Base-by-base conservation (phyloP, 2,329 filamentous ascomycete genomes). In the Periconia sp. region DNA sequence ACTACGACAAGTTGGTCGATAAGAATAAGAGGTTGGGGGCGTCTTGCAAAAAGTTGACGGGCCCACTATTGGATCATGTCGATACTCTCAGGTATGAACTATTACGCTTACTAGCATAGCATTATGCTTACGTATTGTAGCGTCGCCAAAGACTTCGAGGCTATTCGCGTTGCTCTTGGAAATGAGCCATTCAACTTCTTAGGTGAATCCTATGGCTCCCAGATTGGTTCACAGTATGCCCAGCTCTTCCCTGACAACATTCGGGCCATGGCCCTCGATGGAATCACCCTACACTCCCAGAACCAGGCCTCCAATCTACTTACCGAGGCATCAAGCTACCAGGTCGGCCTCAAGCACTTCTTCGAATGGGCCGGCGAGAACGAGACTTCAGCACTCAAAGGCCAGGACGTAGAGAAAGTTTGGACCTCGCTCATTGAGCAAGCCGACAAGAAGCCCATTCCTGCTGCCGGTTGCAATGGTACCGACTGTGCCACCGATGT, bases 181-280 rank as follows among this genome's bases (percentile, higher is more conserved):
- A 62, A 66, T 10, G 62, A 67, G n/a, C 66, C 63, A 40, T 36
- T 74, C 24, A 72, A 69, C 41, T 74, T 60, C 28, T 42, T 76
- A 1, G 76, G 74, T 5, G 49, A 72, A 11, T 77, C 73, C 2
- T 78, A 79, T 52, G 75, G 75, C 5, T 71, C 71, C 1, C 69
- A 73, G 48, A 59, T 78, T 12, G 75, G 72, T 16, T 61, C 65
- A 6, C 65, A 69, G 26, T 78, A 77, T 48, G 74, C 74, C 1
- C 59, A 70, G 43, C 61, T 77, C 2, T 78, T 68, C 52, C 75
- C 76, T 4, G 50, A 73, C 9, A 71, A 69, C 21, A 61, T 77
- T 39, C 56, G 74, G 5, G 59, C 68, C 2, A 65, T 77, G 48
- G 69, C 63, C 0, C 63, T 78, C n/a, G 75, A 78, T 58, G 75